Base-by-base conservation (phyloP, 352 stramenopile genomes). In the Globisporangium acanthophoron region DNA sequence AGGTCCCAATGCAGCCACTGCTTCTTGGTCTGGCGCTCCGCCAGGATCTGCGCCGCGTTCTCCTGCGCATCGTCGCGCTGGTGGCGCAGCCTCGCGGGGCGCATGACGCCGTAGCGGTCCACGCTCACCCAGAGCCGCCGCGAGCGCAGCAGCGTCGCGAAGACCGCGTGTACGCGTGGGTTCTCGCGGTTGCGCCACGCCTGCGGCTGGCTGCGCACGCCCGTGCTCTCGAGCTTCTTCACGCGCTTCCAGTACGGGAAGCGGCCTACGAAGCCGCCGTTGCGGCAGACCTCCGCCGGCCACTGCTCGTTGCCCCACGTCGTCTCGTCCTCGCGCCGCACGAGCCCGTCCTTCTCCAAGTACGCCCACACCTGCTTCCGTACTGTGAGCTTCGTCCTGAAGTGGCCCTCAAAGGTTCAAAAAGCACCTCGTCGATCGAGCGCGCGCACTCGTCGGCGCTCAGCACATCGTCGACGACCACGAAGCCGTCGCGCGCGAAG, bases 181-280 rank as follows among this genome's bases (percentile, higher is more conserved):
- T 78, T 78, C 67, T 80, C 65, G 31, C 72, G 72, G 56, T 80
- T 80, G 48, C 61, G 66, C 72, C 72, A 80, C 46, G 72, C 70
- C 58, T 80, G 72, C 50, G 62, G 44, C 49, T 80, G 72, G 15
- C 61, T 59, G 48, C 76, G 78, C 57, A 80, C 63, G 20, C 66
- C 62, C 27, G 72, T 80, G 13, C 45, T 52, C 43, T 78, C 72
- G 33, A 80, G 64, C 45, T 76, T 80, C 59, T 80, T 78, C 72
- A 80, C 78, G 58, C 69, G 69, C 62, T 80, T 80, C 72, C 67
- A 78, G 67, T 68, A 80, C 29, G 72, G 72, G 52, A 81, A 81
- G 43, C 65, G 58, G 3, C 69, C 67, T 61, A 81, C 71, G 63
- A 81, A 78, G 54, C 69, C 72, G 50, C 72, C 69, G 24, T 81